Base-by-base conservation (phyloP, 768 basidiomycete species). In the Russula vinacea region DNA sequence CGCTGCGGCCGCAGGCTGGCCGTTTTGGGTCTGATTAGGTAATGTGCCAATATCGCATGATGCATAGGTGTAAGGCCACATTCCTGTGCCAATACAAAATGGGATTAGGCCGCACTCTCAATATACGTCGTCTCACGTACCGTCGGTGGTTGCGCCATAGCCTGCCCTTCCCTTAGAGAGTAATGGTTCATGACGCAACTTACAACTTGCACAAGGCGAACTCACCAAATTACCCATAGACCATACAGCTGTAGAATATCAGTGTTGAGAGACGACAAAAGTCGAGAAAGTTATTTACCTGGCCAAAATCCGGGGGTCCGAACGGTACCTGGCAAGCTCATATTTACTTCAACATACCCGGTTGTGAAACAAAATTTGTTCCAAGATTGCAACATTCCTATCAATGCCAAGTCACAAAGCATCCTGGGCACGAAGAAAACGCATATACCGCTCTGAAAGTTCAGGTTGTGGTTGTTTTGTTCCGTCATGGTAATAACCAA, bases 351-450 rank as follows among this genome's bases (percentile, higher is more conserved):
- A 62, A 98, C 78, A 72, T 94, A 94, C 2, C 92, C 94, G 0
- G 92, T 93, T 17, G 87, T 95, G 76, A 94, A 97, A 76, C 95
- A 98, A 60, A 97, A 76, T 76, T 97, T 92, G 76, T 97, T 96
- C 94, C 95, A 97, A 14, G 86, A 83, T 68, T 89, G 86, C 11
- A 94, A 58, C 87, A 88, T 88, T 42, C 66, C 68, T 69, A 26
- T 8, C 19, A 40, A 45, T 14, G 24, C 13, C 6, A 8, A 9
- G 44, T 49, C 7, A 22, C 17, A 29, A 52, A 32, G 26, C 17
- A 33, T 24, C 24, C 7, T 2, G 24, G 8, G 8, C 35, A 51
- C 22, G n/a, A 67, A 59, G n/a, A 19, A 32, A 49, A 19, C 8
- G 42, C 2, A 74, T 85, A 71, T 76, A 79, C 89, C 93, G 61